Evolutionary conservation across 768 basidiomycete species (phyloP).

Genomic region (Lactarius deliciosus): DNA sequence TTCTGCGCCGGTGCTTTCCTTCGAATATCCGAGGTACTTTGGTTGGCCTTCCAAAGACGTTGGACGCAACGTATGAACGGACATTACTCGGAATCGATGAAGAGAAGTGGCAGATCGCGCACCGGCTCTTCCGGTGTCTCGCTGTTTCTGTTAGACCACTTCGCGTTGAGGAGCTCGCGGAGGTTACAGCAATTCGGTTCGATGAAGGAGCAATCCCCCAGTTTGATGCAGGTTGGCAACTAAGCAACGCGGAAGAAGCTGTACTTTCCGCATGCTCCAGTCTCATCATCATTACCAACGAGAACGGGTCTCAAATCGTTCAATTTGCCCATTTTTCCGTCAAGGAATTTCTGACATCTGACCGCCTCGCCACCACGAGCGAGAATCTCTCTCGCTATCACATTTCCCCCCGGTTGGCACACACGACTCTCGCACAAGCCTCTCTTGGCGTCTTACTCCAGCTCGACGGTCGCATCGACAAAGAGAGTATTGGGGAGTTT

Average conservation of each 20-base stretch:
- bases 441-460: background rate
- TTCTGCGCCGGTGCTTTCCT: background rate
- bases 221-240: background rate
- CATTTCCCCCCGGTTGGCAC: background rate
- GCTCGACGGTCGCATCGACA: background rate
- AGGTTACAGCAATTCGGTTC: background rate
- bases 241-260: background rate
- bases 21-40: background rate
- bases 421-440: background rate
- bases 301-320: no score
- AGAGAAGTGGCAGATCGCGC: background rate
- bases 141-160: background rate
- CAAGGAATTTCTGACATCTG: constrained; percentile 2
- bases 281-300: background rate
- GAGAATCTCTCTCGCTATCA: background rate
- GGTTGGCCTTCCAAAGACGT: background rate
- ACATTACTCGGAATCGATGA: background rate
- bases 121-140: background rate
- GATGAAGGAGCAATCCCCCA: background rate
- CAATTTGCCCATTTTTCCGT: background rate
- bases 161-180: background rate
- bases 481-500: background rate
- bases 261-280: background rate
- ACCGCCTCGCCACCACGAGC: background rate
- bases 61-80: background rate